Percentiles rank a stretch among this genome's conserved stretches.
Conservation (phyloP, 257 asterid species). For the Forsythia viridissima region DNA sequence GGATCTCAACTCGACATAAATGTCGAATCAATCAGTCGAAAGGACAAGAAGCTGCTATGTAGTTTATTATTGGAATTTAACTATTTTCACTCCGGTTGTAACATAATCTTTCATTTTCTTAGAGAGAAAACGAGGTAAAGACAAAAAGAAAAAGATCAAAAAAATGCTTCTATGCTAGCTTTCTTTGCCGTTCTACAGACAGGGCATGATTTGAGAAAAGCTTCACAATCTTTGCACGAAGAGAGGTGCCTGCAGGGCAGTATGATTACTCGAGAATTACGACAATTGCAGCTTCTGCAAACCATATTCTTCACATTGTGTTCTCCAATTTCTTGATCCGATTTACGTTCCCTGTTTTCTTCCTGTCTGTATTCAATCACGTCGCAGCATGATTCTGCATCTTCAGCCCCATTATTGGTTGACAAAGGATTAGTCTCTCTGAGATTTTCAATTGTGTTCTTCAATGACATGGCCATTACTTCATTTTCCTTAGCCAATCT, state of each 20-base stretch:
- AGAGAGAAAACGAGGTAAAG: background rate
- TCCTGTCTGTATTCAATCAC: background rate
- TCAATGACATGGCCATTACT: constrained; percentile 43
- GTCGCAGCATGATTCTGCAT: constrained; percentile 60
- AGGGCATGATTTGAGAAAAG: constrained; percentile 62
- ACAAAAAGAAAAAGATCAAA: constrained; percentile 24
- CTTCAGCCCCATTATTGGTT: constrained; percentile 38
- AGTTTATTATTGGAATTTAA: background rate
- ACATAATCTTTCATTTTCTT: background rate
- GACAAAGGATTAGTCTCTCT: constrained; percentile 32
- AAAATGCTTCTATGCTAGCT: constrained; percentile 54
- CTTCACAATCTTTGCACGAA: constrained; percentile 61
- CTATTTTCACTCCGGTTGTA: background rate
- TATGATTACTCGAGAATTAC: constrained; percentile 57
- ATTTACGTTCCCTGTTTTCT: too few species aligned
- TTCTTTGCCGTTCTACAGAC: constrained; percentile 55
- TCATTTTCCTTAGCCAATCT: constrained; percentile 55
- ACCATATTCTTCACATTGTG: constrained; percentile 16
- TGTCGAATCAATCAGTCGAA: too few species aligned
- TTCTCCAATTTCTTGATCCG: background rate
- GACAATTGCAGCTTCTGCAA: constrained; percentile 52
- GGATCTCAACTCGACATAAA: too few species aligned
- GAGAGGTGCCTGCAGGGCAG: constrained; percentile 83
- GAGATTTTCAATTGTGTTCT: constrained; percentile 49
- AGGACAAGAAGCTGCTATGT: too few species aligned